These are phyloP conservation scores for Tilletiopsis washingtonensis DNA, from an alignment of 1,284 basidiomycete genomes.

Conservation along the genomic window DNA sequence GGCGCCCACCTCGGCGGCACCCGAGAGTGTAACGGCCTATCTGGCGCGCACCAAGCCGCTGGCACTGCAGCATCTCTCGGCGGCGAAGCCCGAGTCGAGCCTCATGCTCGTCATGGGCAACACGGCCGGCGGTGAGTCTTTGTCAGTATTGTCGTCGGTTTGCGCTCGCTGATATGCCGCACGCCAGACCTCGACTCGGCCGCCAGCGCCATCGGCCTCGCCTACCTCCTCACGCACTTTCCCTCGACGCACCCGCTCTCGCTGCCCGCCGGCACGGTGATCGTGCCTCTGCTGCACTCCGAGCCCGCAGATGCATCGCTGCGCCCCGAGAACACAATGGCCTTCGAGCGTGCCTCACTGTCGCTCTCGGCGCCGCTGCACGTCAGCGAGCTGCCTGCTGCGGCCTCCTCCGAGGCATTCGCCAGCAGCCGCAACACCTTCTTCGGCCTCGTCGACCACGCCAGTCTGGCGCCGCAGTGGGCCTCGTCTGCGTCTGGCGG, in stretches of 20 bases:
- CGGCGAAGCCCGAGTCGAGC: not conserved
- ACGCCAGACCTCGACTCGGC: constrained; percentile 38
- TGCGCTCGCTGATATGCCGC: not conserved
- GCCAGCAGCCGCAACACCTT: not conserved
- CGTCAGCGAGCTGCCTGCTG: constrained; percentile 37
- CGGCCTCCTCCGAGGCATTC: constrained; percentile 35
- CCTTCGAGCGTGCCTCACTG: constrained; percentile 57
- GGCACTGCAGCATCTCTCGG: not conserved
- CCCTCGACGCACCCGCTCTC: constrained; percentile 8
- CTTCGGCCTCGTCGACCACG: constrained; percentile 50
- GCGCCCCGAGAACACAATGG: constrained; percentile 73
- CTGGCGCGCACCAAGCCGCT: not conserved
- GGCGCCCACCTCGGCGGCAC: too few species aligned
- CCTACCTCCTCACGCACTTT: constrained; percentile 32
- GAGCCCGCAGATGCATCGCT: constrained; percentile 63
- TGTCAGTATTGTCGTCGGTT: too few species aligned
- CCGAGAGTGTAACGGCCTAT: not conserved
- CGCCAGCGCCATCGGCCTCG: constrained; percentile 30
- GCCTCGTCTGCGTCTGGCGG: not conserved
- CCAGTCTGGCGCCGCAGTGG: constrained; percentile 59
- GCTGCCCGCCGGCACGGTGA: constrained; percentile 28
- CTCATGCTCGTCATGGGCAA: not conserved
- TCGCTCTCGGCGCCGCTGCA: constrained; percentile 41
- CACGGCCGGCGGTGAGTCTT: not conserved
- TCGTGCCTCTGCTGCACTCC: constrained; percentile 68